These are phyloP conservation scores for Akanthomyces lecanii DNA, from an alignment of 2,329 filamentous ascomycete species.

Conservation along the genomic window DNA sequence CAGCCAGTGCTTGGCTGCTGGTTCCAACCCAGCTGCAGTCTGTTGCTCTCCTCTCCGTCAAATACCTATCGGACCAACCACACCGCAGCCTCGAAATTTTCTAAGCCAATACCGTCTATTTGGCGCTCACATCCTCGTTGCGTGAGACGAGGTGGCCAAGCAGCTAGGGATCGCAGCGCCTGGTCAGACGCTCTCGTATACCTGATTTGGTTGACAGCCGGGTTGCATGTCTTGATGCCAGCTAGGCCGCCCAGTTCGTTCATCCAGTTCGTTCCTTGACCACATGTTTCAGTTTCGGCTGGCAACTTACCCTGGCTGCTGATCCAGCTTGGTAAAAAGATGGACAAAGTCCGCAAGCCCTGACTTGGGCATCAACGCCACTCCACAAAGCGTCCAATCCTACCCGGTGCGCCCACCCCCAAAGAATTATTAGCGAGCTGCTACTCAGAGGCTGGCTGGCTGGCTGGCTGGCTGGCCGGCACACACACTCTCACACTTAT, in stretches of 20 bases:
- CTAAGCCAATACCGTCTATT: not conserved
- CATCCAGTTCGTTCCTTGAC: not conserved
- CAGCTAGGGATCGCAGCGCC: not conserved
- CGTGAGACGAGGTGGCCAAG: not conserved
- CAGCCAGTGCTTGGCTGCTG: not conserved
- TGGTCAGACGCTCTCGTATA: constrained; percentile 8
- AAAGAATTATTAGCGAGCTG: not conserved
- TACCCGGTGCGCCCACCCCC: not conserved
- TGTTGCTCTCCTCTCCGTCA: not conserved
- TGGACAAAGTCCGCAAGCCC: constrained; percentile 8
- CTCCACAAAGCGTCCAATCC: constrained; percentile 9
- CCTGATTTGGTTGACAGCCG: constrained; percentile 3
- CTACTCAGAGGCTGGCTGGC: not conserved
- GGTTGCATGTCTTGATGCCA: not conserved
- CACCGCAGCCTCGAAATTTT: not conserved
- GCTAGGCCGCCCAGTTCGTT: constrained; percentile 4
- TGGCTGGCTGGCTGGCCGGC: not conserved
- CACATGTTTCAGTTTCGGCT: constrained; percentile 6
- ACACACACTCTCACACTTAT: not conserved
- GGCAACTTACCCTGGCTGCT: not conserved
- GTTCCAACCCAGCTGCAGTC: not conserved
- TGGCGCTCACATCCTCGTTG: not conserved
- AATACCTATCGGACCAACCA: not conserved
- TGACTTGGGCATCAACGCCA: constrained; percentile 15
- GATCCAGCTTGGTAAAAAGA: constrained; percentile 6